phyloP scores from a whole-genome alignment of 129 eudicot species.

The Centaurea solstitialis region DNA sequence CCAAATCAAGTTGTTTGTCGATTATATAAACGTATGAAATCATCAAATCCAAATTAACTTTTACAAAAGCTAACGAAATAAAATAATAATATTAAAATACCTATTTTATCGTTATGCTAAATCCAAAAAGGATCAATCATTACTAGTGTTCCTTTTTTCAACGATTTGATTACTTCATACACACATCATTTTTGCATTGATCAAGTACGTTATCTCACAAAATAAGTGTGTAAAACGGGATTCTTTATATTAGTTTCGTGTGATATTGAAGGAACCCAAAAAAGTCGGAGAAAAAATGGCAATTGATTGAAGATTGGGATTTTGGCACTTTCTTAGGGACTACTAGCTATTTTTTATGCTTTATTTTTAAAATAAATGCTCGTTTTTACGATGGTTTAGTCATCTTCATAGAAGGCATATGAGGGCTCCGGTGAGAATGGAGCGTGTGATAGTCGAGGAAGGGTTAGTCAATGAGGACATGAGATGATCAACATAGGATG shows the following conservation, averaged over 20 bases:
- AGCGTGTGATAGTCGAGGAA: background rate
- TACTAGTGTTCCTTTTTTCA: background rate
- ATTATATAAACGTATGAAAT: background rate
- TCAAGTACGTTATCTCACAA: background rate
- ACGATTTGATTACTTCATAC: background rate
- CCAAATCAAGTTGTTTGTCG: background rate
- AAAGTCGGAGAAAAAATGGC: background rate
- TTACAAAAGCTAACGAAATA: background rate
- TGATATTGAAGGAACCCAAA: conserved; percentile 6
- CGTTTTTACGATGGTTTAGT: background rate
- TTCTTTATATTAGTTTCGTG: background rate
- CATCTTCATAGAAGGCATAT: background rate
- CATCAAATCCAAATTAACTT: background rate
- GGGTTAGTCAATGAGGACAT: background rate
- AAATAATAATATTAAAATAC: too few relatives aligned
- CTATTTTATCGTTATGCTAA: background rate
- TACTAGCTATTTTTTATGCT: background rate
- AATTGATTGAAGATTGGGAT: conserved; percentile 1
- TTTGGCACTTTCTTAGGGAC: conserved; percentile 14
- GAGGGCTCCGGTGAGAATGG: background rate
- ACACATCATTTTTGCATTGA: background rate
- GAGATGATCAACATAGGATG: background rate
- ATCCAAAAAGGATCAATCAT: background rate
- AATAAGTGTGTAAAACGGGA: background rate
- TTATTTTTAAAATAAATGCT: background rate